Base-by-base conservation (phyloP, 352 stramenopile species). In the Hyaloperonospora arabidopsidis region DNA sequence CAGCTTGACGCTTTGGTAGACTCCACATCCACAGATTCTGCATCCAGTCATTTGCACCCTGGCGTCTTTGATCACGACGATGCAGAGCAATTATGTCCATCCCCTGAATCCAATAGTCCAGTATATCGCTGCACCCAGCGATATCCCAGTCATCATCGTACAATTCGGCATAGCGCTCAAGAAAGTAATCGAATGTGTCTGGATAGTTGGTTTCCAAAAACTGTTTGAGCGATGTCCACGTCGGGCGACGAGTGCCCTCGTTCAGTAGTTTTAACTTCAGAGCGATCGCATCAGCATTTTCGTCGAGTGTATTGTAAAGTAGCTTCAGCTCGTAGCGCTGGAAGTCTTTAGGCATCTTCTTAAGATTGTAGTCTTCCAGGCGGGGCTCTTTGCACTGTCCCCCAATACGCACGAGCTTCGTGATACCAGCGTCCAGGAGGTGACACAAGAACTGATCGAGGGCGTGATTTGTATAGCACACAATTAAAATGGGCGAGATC, bases 381-480 rank as follows among this genome's bases (percentile, higher is more conserved):
- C 68, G 53, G 22, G 48, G 23, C 22, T 79, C 82, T 50, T 94
- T 93, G 48, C 73, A 86, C 49, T 81, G 68, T 2, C 79, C 71
- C 45, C 86, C 84, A 23, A 96, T 71, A 32, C 86, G 78, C 18
- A 94, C 82, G 38, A 93, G 75, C 23, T 52, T 65, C 3, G 59
- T 65, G 13, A 86, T 65, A 1, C 67, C 59, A 34, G 65, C 57
- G 45, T 82, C 65, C 7, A 94, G 25, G 29, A 96, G 60, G 45
- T 90, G 74, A 45, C 87, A 83, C n/a, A 96, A 62, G 58, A 96
- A 95, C 62, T 94, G 86, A 68, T 95, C 85, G 40, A 96, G 71
- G 12, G 87, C 84, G 57, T 96, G 85, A 66, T 96, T 96, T 13
- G 87, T 96, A 61, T 92, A 95, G 67, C 87, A 96, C 8, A 96